Conservation (phyloP, 1,284 basidiomycete genomes). For the Cryptococcus sp. region DNA sequence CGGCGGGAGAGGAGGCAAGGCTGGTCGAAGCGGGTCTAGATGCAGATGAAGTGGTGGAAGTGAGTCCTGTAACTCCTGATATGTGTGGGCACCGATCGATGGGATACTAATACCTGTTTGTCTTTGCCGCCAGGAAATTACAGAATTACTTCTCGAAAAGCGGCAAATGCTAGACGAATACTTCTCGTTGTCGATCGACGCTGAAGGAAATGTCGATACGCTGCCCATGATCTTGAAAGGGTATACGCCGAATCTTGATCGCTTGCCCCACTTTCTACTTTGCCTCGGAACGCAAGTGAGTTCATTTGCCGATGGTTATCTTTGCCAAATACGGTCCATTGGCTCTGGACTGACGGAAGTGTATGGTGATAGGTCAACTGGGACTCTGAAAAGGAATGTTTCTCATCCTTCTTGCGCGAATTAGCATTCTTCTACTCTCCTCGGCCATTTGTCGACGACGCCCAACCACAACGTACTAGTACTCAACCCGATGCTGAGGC, state of each 20-base stretch:
- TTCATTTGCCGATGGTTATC: neutral
- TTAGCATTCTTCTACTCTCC: slow-evolving; percentile 88
- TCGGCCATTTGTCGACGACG: slow-evolving; percentile 45
- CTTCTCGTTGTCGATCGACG: slow-evolving; percentile 74
- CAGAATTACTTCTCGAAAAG: slow-evolving; percentile 52
- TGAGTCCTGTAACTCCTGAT: slow-evolving; percentile 41
- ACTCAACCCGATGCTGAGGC: neutral
- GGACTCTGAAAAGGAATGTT: slow-evolving; percentile 81
- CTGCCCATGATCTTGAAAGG: slow-evolving; percentile 80
- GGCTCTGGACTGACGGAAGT: slow-evolving; percentile 2
- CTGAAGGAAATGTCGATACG: slow-evolving; percentile 66
- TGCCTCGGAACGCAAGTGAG: slow-evolving; percentile 77
- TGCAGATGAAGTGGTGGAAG: slow-evolving; percentile 65
- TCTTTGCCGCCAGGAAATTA: slow-evolving; percentile 27
- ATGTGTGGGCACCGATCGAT: neutral
- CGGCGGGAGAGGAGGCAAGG: slow-evolving; percentile 67
- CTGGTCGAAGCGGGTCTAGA: slow-evolving; percentile 45
- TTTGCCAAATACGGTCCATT: slow-evolving; percentile 1
- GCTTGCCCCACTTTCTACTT: slow-evolving; percentile 80
- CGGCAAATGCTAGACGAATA: slow-evolving; percentile 91
- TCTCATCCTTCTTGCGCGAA: slow-evolving; percentile 80
- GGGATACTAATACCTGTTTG: no score
- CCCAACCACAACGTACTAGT: no score
- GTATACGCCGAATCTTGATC: slow-evolving; percentile 82
- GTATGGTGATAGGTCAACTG: slow-evolving; percentile 71